Evolutionary conservation across 2,329 filamentous ascomycete species (phyloP), one percentile per base, ranked within the genome.

Genomic region (Dothidotthia symphoricarpi): DNA sequence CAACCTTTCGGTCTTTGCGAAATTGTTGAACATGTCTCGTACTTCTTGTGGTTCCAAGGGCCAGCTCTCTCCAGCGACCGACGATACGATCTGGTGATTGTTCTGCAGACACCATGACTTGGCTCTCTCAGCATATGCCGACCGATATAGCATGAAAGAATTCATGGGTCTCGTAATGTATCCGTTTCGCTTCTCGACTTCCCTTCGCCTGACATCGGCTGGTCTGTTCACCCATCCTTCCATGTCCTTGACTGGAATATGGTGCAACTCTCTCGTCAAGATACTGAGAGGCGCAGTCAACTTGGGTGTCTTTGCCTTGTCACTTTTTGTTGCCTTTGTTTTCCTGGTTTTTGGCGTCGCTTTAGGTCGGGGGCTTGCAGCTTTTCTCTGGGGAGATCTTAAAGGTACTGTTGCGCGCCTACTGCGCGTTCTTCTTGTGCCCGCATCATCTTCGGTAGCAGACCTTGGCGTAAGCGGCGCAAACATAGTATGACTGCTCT

Each of bases 141-240:
- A 95, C 28, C 93, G 85, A 66, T 98, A 98, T 34, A 98, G 75
- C 85, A 98, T 95, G 72, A 97, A 98, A 1, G 88, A 91, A 66
- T 98, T 98, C 85, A 96, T 95, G 3, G 93, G 90, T 19, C 93
- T 78, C 57, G 91, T 88, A 52, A 97, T 78, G 63, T 90, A 89
- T 16, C 86, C 86, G 24, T 81, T 88, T 40, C 81, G 78, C 54
- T 80, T 77, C 28, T 81, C 77, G 8, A 85, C 81, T 64, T 95
- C 89, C 37, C 73, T 69, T 32, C 73, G 74, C 39, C 91, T 80
- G 6, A 76, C 75, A 39, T 87, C 82, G 2, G 73, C 69, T 8
- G 85, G 73, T 34, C 91, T 79, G 55, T 84, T 81, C 24, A 94
- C 89, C 73, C 86, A 95, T 16, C 75, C 74, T 35, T 84, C 80